phyloP scores from a whole-genome alignment of 345 rosid genomes.

The Citrus reticulata region DNA sequence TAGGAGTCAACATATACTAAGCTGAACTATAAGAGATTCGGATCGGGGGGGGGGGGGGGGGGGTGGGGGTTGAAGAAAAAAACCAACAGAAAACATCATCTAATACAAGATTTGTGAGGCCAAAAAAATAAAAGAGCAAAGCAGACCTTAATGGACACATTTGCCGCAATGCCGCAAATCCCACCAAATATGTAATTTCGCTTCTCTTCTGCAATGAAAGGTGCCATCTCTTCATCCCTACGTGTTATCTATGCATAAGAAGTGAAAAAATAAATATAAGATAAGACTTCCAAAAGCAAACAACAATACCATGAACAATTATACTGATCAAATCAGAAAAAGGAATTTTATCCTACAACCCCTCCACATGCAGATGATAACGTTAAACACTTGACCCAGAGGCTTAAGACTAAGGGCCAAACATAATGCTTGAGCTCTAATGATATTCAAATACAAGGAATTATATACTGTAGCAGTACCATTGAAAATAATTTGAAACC shows the following conservation, averaged over 20 bases:
- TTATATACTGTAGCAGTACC: not conserved
- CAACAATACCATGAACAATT: not conserved
- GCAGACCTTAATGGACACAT: constrained; percentile 82
- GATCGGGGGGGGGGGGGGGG: not conserved
- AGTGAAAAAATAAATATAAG: constrained; percentile 5
- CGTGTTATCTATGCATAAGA: constrained; percentile 66
- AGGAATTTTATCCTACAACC: constrained; percentile 1
- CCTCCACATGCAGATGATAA: not conserved
- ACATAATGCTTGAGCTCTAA: not conserved
- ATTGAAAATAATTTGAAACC: not conserved
- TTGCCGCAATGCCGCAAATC: constrained; percentile 81
- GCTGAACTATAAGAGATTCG: not conserved
- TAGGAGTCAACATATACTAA: not conserved
- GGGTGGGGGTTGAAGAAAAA: not conserved
- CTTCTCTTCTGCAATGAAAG: constrained; percentile 66
- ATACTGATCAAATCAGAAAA: not conserved
- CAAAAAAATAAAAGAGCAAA: not conserved
- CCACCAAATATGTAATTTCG: constrained; percentile 95
- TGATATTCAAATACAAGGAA: not conserved
- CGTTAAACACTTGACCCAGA: not conserved
- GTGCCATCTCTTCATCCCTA: constrained; percentile 93
- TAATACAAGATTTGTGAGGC: not conserved
- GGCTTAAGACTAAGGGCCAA: not conserved
- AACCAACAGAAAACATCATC: not conserved
- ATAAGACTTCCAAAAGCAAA: constrained; percentile 11